phyloP scores from a whole-genome alignment of 352 stramenopile genomes.

The Pythium dissimile region DNA sequence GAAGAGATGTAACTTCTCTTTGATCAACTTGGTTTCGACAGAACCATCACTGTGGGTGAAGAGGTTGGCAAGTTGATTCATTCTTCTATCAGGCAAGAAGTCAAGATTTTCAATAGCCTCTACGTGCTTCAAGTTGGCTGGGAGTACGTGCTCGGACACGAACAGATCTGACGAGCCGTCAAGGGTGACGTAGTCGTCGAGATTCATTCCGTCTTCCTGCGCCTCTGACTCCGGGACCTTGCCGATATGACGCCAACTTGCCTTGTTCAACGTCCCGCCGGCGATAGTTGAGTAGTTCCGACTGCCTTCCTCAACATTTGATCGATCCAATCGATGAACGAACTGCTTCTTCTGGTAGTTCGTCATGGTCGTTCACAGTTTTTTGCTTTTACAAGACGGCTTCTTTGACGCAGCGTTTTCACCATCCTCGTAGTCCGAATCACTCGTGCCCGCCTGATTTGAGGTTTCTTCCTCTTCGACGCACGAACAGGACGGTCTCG shows the following conservation, averaged over 20 bases:
- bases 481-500: not conserved
- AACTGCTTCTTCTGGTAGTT: constrained; percentile 12
- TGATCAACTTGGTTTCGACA: constrained; percentile 4
- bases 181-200: constrained; percentile 13
- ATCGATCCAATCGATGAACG: not conserved
- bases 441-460: not conserved
- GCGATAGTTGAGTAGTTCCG: constrained; percentile 2
- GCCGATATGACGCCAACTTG: constrained; percentile 11
- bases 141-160: not conserved
- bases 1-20: constrained; percentile 11
- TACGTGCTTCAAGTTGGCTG: constrained; percentile 4
- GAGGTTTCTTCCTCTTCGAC: not conserved
- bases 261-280: constrained; percentile 7
- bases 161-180: constrained; percentile 12
- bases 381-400: too few relatives aligned
- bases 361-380: constrained; percentile 14
- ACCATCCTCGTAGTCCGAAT: too few relatives aligned
- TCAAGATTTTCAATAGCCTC: constrained; percentile 11
- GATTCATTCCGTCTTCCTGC: not conserved
- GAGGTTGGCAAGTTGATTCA: constrained; percentile 6
- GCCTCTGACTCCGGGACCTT: constrained; percentile 7
- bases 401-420: too few relatives aligned
- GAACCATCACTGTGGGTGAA: constrained; percentile 10
- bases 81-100: constrained; percentile 2
- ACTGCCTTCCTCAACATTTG: constrained; percentile 3